phyloP scores from a whole-genome alignment of 148 eudicot species.

The Camellia granthamiana region DNA sequence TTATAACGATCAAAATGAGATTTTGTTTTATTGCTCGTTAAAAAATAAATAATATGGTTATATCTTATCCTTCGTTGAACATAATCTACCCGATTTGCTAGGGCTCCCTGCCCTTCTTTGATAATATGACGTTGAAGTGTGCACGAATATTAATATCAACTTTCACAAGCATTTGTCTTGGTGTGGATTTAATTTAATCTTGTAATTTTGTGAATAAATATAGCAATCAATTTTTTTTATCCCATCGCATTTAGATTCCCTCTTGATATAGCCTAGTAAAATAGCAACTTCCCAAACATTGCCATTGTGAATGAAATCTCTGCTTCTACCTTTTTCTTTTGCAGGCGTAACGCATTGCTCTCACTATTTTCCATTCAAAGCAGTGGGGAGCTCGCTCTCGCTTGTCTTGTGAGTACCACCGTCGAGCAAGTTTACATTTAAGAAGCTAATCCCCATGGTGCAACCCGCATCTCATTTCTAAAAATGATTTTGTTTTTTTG shows the following conservation, averaged over 20 bases:
- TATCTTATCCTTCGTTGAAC: background rate
- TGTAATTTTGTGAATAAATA: no score
- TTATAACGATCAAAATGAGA: constrained; percentile 2
- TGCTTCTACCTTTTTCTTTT: constrained; percentile 10
- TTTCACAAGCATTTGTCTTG: background rate
- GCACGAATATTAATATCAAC: background rate
- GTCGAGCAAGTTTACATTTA: background rate
- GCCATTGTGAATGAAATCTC: constrained; percentile 1
- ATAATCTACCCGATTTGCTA: background rate
- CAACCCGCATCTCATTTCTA: background rate
- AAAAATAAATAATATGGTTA: background rate
- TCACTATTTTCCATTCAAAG: constrained; percentile 1
- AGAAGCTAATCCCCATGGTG: background rate
- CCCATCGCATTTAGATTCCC: background rate
- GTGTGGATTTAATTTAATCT: background rate
- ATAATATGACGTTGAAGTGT: background rate
- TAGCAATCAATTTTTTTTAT: background rate
- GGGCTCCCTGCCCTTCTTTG: background rate
- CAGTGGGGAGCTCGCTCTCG: background rate
- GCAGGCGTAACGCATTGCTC: constrained; percentile 5
- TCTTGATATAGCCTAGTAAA: background rate
- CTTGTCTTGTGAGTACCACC: background rate
- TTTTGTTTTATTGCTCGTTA: constrained; percentile 3
- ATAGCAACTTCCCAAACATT: no score
- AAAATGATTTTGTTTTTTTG: background rate